A percentile compares a stretch with the other conserved stretches of the same genome.
Conservation (phyloP, 768 basidiomycete genomes). For the Royoungia palumana region DNA sequence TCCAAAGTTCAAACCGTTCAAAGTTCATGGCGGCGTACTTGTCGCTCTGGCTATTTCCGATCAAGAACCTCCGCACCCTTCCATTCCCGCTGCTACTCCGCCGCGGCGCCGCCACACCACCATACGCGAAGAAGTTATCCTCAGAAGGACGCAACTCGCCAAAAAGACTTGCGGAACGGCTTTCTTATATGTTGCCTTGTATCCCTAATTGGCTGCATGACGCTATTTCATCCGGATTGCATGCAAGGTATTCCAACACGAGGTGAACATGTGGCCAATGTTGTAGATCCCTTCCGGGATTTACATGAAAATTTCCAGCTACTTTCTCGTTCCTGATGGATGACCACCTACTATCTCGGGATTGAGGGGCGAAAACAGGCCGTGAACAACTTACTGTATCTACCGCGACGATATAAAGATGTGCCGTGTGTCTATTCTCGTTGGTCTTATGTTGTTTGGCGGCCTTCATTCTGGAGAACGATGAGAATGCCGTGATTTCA, state of each 20-base stretch:
- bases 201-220: neutral
- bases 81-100: too few species aligned
- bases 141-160: too few species aligned
- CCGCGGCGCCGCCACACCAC: too few species aligned
- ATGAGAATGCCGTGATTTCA: neutral
- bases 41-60: too few species aligned
- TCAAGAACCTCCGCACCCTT: too few species aligned
- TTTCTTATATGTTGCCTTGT: neutral
- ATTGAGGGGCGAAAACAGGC: neutral
- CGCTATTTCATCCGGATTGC: neutral
- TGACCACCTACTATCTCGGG: neutral
- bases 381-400: neutral
- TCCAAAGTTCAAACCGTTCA: too few species aligned
- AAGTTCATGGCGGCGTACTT: too few species aligned
- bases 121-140: too few species aligned
- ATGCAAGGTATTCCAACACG: neutral
- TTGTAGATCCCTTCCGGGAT: neutral
- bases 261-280: neutral
- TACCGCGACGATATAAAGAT: neutral
- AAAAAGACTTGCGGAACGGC: too few species aligned
- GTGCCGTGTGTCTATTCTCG: too few species aligned
- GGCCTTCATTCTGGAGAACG: conserved; percentile 12
- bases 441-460: too few species aligned
- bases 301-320: neutral
- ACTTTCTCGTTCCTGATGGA: too few species aligned